These are phyloP conservation scores for Erigeron canadensis DNA, from an alignment of 129 eudicot genomes.

Conservation along the genomic window DNA sequence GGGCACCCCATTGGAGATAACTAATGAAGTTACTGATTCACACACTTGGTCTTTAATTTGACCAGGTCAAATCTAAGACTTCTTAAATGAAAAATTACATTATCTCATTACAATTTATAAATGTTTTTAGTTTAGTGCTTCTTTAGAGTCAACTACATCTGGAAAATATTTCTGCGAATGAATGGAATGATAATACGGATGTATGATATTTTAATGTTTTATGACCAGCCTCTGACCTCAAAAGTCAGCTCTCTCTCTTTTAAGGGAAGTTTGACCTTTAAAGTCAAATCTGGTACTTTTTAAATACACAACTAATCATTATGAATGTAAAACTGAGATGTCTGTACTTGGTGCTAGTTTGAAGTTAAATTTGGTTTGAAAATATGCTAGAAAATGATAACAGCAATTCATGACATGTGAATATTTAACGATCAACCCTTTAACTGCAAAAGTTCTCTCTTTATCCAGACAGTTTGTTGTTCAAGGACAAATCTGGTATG, in stretches of 20 bases:
- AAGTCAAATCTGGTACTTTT: conserved; percentile 19
- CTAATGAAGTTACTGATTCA: not conserved
- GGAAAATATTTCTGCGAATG: not conserved
- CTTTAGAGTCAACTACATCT: not conserved
- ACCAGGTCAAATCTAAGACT: conserved; percentile 10
- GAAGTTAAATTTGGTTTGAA: not conserved
- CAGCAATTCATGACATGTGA: not conserved
- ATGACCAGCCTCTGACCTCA: conserved; percentile 9
- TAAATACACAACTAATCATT: not conserved
- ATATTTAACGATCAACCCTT: not conserved
- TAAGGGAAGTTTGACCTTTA: not conserved
- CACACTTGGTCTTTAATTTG: not conserved
- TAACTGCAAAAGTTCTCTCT: not conserved
- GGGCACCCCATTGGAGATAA: too few species aligned
- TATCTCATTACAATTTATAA: not conserved
- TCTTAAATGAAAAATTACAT: not conserved
- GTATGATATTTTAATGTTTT: not conserved
- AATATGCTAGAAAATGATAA: not conserved
- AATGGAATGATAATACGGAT: not conserved
- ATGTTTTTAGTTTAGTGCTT: not conserved
- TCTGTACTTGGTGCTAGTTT: not conserved
- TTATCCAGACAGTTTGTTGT: not conserved
- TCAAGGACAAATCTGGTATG: not conserved
- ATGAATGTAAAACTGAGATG: not conserved
- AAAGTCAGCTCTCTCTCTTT: conserved; percentile 17